Evolutionary conservation across 345 rosid genomes (phyloP).

Genomic region (Dipteronia sinensis): DNA sequence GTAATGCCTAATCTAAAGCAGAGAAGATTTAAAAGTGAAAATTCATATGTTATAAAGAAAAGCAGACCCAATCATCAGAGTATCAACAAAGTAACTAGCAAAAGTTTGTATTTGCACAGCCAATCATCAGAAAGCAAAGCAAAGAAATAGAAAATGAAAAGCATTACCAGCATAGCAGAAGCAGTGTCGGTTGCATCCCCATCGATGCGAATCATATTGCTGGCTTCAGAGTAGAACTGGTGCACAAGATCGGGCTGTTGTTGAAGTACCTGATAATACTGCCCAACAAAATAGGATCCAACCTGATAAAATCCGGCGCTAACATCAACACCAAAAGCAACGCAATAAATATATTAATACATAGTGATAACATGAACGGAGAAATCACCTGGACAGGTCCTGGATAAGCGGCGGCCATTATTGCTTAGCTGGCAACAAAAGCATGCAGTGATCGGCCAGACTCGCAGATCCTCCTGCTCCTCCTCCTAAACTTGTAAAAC

Average conservation of each 20-base stretch:
- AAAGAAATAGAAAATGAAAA: no score
- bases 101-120: neutral
- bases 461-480: constrained; percentile 20
- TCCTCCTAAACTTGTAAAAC: neutral
- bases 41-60: neutral
- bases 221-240: constrained; percentile 77
- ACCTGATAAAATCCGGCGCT: constrained; percentile 44
- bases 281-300: constrained; percentile 93
- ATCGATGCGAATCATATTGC: constrained; percentile 75
- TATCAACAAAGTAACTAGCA: neutral
- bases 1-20: neutral
- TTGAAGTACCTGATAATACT: constrained; percentile 84
- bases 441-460: constrained; percentile 14
- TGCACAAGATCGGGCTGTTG: constrained; percentile 86
- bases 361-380: neutral
- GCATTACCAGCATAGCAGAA: constrained; percentile 62
- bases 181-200: constrained; percentile 74
- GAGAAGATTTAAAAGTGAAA: neutral
- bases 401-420: constrained; percentile 66
- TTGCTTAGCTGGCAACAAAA: constrained; percentile 25
- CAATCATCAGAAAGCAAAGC: no score
- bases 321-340: constrained; percentile 1
- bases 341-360: neutral
- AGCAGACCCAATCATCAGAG: neutral
- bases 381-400: constrained; percentile 63